Evolutionary conservation across 352 stramenopile genomes (phyloP), one percentile per base, ranked within the genome.

Genomic region (Globisporangium cylindrosporum): DNA sequence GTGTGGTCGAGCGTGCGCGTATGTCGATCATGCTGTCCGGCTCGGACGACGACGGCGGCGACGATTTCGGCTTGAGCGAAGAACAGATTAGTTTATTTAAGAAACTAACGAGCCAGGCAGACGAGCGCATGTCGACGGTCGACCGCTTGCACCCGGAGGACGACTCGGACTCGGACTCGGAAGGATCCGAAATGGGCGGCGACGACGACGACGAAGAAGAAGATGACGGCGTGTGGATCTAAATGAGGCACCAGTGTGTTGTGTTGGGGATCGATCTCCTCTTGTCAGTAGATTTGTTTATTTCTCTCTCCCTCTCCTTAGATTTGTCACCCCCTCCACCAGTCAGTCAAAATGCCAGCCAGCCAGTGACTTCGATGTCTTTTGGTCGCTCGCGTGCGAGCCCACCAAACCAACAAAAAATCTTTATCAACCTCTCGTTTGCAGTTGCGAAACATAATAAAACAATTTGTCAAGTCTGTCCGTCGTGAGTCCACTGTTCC

Each of bases 71-170:
- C 29, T 64, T 95, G 70, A 93, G 78, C 73, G 80, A 91, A 25
- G 86, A 94, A 66, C 88, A 95, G 71, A 93, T 95, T 85, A 93
- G 80, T 85, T 89, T 95, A 87, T 95, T 95, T 79, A 94, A 94
- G 84, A 95, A 95, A 83, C 86, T 95, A 74, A 93, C 84, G 70
- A 92, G 73, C 77, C 80, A 95, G 64, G 85, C 86, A 34, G 88
- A 95, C 41, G 86, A 95, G 74, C 88, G 88, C 58, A 81, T 86
- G 84, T 95, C 88, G 68, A 92, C 90, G 73, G 83, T 95, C 67
- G 88, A 94, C 69, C 77, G 80, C 15, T 69, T 92, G 67, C 85
- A 95, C 72, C 86, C 86, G 38, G 80, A 91, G 32, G 84, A 88
- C 71, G 81, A 90, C 59, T 90, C 82, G 68, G 84, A 93, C 61